A percentile compares a stretch with the other conserved stretches of the same genome.
These are phyloP conservation scores for Plantago lanceolata DNA, from an alignment of 305 asterid genomes.

Conservation along the genomic window DNA sequence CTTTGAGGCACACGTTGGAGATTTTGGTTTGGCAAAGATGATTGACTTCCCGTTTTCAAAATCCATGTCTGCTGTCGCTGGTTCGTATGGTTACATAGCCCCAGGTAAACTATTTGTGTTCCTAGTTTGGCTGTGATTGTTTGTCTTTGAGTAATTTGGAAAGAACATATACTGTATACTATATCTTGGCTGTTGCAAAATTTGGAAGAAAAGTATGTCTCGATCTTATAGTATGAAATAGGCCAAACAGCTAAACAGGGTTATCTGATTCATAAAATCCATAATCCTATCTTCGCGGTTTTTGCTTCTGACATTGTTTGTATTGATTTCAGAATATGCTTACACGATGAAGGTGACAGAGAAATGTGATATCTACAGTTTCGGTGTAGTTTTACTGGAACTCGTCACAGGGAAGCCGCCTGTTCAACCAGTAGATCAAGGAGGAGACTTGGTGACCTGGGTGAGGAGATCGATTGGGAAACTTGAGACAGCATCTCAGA, in stretches of 20 bases:
- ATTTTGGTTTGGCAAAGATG: slow-evolving; percentile 81
- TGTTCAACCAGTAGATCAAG: slow-evolving; percentile 77
- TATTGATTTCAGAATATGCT: slow-evolving; percentile 62
- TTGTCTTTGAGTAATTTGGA: no score
- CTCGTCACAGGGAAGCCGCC: slow-evolving; percentile 76
- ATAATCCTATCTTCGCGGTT: neutral
- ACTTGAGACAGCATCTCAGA: slow-evolving; percentile 33
- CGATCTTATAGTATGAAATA: no score
- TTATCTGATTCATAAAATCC: neutral
- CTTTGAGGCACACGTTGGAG: slow-evolving; percentile 79
- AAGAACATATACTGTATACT: no score
- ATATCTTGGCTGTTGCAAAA: no score
- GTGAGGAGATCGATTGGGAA: slow-evolving; percentile 55
- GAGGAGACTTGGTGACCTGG: slow-evolving; percentile 77
- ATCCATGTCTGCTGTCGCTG: slow-evolving; percentile 91
- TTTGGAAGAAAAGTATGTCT: no score
- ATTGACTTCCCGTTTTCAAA: slow-evolving; percentile 63
- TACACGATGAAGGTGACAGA: slow-evolving; percentile 93
- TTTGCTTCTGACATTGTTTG: neutral
- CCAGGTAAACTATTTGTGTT: slow-evolving; percentile 51
- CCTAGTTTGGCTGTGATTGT: neutral
- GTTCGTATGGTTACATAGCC: slow-evolving; percentile 88
- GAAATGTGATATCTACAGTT: slow-evolving; percentile 82
- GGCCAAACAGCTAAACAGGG: no score
- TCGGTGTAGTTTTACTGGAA: slow-evolving; percentile 78